Conservation (phyloP, 2,329 filamentous ascomycete genomes). For the Septoria linicola region DNA sequence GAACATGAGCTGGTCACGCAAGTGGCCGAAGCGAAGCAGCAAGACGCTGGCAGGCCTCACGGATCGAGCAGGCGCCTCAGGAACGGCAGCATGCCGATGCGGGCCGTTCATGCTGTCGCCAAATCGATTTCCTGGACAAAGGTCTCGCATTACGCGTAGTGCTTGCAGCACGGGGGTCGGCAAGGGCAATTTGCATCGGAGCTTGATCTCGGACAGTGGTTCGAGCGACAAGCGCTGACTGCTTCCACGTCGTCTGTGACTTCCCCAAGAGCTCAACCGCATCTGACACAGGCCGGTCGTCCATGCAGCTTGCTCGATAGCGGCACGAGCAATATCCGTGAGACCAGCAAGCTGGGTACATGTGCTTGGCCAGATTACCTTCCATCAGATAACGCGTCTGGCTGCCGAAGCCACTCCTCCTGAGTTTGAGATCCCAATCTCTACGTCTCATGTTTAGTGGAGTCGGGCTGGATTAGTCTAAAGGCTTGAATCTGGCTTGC, state of each 20-base stretch:
- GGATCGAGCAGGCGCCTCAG: background rate
- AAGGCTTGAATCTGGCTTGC: background rate
- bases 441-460: background rate
- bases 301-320: background rate
- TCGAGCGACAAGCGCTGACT: background rate
- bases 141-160: background rate
- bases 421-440: background rate
- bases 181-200: no score
- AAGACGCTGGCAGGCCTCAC: background rate
- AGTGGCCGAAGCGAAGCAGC: background rate
- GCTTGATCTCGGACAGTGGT: background rate
- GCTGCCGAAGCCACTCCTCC: background rate
- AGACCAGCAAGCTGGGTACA: background rate
- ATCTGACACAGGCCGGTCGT: background rate
- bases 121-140: background rate
- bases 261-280: no score
- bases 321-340: background rate
- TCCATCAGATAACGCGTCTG: background rate
- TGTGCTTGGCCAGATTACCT: background rate
- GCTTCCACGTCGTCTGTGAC: no score
- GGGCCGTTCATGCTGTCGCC: background rate
- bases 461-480: background rate
- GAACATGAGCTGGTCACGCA: background rate
- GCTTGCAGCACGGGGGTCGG: background rate
- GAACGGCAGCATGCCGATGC: background rate